These are phyloP conservation scores for Coemansia sp. DNA, from an alignment of 192 early-diverging fungal genomes.

Conservation along the genomic window DNA sequence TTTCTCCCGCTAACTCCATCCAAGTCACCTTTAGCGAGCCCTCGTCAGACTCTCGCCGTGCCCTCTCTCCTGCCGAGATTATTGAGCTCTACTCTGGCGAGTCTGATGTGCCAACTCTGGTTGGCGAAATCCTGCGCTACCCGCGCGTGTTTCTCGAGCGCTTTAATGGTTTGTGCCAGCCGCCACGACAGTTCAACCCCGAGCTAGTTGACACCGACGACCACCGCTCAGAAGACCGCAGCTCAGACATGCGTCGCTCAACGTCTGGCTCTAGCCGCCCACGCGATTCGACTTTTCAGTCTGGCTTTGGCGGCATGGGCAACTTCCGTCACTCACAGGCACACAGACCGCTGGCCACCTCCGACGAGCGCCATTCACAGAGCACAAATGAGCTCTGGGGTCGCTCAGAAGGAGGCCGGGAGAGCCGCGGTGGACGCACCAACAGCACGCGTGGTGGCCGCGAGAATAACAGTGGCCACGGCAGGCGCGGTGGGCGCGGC, in stretches of 20 bases:
- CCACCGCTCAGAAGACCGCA: slow-evolving; percentile 47
- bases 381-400: slow-evolving; percentile 38
- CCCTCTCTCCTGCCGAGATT: slow-evolving; percentile 44
- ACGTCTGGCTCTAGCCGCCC: slow-evolving; percentile 40
- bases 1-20: slow-evolving; percentile 9
- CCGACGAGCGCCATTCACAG: slow-evolving; percentile 51
- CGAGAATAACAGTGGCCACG: background rate
- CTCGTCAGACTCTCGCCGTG: slow-evolving; percentile 33
- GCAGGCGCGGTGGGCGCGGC: slow-evolving; percentile 46
- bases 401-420: slow-evolving; percentile 29
- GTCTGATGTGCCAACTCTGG: slow-evolving; percentile 46
- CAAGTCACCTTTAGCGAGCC: slow-evolving; percentile 53
- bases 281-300: slow-evolving; percentile 24
- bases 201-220: slow-evolving; percentile 51
- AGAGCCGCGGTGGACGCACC: slow-evolving; percentile 60
- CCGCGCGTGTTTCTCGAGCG: slow-evolving; percentile 78
- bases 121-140: slow-evolving; percentile 70
- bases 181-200: slow-evolving; percentile 60
- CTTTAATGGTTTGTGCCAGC: slow-evolving; percentile 69
- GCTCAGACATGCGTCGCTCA: slow-evolving; percentile 52
- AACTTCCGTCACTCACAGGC: slow-evolving; percentile 39
- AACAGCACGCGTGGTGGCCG: slow-evolving; percentile 56
- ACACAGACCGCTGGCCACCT: slow-evolving; percentile 21
- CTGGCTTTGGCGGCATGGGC: slow-evolving; percentile 52
- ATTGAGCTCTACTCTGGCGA: slow-evolving; percentile 60